These are phyloP conservation scores for Atkinsonella hypoxylon DNA, from an alignment of 2,329 filamentous ascomycete genomes.

Conservation along the genomic window DNA sequence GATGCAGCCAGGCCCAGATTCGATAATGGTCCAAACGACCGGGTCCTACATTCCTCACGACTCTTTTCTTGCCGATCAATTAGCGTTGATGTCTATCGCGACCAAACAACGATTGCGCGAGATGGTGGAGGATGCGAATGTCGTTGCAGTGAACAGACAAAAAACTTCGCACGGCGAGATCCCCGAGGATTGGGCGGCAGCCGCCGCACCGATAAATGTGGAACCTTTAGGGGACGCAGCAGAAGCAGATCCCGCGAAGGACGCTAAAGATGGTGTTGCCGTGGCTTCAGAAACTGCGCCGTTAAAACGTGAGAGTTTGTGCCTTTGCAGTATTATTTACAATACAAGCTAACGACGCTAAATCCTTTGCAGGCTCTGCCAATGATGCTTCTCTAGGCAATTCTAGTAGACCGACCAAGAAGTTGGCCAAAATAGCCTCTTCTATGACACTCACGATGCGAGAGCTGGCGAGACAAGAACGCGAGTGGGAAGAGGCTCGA, in stretches of 20 bases:
- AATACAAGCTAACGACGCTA: background rate
- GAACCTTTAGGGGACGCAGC: constrained; percentile 19
- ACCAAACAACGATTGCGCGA: constrained; percentile 68
- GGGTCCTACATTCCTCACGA: constrained; percentile 65
- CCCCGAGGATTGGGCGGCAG: constrained; percentile 62
- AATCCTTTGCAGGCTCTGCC: constrained; percentile 23
- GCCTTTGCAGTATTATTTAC: background rate
- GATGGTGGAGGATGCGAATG: constrained; percentile 65
- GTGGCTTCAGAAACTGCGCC: constrained; percentile 35
- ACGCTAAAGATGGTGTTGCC: constrained; percentile 32
- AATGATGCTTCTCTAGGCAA: constrained; percentile 22
- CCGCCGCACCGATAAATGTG: constrained; percentile 45
- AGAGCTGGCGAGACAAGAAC: constrained; percentile 52
- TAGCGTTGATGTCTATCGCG: constrained; percentile 72
- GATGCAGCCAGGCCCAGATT: constrained; percentile 48
- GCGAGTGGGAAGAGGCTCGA: constrained; percentile 60
- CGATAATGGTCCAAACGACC: constrained; percentile 47
- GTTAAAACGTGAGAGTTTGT: constrained; percentile 43
- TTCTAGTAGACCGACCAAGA: constrained; percentile 30
- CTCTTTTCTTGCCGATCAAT: constrained; percentile 65
- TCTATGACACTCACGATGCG: constrained; percentile 44
- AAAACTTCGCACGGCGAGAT: constrained; percentile 69
- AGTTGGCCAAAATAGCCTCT: constrained; percentile 37
- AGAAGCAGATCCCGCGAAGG: constrained; percentile 10
- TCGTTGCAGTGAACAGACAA: constrained; percentile 58